These are phyloP conservation scores for Suillus lakei DNA, from an alignment of 768 basidiomycete genomes.

Conservation along the genomic window DNA sequence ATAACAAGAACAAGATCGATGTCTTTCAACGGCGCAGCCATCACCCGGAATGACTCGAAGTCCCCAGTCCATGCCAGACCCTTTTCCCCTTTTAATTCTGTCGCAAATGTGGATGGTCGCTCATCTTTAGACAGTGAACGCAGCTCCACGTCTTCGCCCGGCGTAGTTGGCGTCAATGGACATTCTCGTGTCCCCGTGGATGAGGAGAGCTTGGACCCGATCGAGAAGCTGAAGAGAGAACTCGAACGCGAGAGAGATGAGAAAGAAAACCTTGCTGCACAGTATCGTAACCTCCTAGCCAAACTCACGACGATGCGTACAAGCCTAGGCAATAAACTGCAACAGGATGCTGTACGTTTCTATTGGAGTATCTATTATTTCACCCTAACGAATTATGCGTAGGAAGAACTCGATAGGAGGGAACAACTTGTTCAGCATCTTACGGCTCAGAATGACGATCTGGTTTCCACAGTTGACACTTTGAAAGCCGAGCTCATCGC, in stretches of 20 bases:
- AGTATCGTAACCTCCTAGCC: conserved; percentile 84
- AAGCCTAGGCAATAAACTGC: conserved; percentile 90
- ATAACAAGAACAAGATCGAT: conserved; percentile 9
- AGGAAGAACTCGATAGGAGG: conserved; percentile 98
- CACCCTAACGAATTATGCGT: conserved; percentile 21
- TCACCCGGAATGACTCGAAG: conserved; percentile 14
- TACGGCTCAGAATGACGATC: conserved; percentile 76
- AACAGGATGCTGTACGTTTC: conserved; percentile 89
- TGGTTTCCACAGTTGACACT: conserved; percentile 72
- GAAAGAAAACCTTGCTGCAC: conserved; percentile 83
- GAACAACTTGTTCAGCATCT: conserved; percentile 84
- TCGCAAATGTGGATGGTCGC: conserved; percentile 34
- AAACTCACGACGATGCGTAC: conserved; percentile 94
- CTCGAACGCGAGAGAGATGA: conserved; percentile 79
- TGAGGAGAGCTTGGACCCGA: conserved; percentile 49
- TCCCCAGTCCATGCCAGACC: conserved; percentile 35
- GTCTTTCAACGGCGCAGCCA: conserved; percentile 16
- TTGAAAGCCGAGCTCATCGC: conserved; percentile 80
- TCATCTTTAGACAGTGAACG: conserved; percentile 55
- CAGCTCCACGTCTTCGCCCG: conserved; percentile 31
- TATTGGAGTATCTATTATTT: background rate
- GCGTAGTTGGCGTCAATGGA: conserved; percentile 41
- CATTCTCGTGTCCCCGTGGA: conserved; percentile 39
- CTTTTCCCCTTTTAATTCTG: conserved; percentile 28
- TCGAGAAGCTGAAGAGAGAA: conserved; percentile 70